Evolutionary conservation across 78 protist genomes (phyloP), one percentile per base, ranked within the genome.

Genomic region (Paratrimastix pyriformis): DNA sequence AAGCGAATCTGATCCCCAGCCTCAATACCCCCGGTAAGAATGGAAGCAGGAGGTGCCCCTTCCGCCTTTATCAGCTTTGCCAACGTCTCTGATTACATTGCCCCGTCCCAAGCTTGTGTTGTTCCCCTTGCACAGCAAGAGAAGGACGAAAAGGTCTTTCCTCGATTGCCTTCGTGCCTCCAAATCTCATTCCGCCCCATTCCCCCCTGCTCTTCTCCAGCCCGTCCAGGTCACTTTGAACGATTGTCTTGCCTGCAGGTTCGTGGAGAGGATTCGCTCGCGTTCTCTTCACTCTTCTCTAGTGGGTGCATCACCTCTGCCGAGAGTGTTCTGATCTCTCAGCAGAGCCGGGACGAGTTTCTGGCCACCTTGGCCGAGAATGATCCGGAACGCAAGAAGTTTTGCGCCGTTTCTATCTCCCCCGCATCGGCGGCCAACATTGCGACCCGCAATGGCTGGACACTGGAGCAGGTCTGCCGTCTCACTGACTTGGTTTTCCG

Each of bases 181-280:
- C 18, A 15, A 21, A 29, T 15, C 45, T 62, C 11, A 35, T 15
- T 62, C 15, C 21, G 13, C 21, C 21, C 21, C 15, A 29, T 15
- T 15, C 21, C 37, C 11, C 21, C 13, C 21, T n/a, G 15, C 21
- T 11, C 45, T 33, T 62, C 68, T 29, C 42, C 26, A 62, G 21
- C 42, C 18, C 15, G 68, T 62, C 45, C 15, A 62, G 18, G 37
- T 62, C 29, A 29, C 68, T 15, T 21, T 62, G 39, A 62, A 62
- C 18, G 68, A 62, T 33, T 62, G 68, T 15, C 68, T 62, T n/a
- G 68, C 68, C 15, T 62, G 68, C 68, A 62, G 68, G 68, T 62
- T n/a, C 21, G 39, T 62, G 18, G 42, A 29, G 42, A 62, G 15
- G 18, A 35, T 62, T 62, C 37, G 15, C 11, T n/a, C 21, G 68